These are phyloP conservation scores for Gamarada debralockiae DNA, from an alignment of 495 filamentous ascomycete genomes.

Conservation along the genomic window DNA sequence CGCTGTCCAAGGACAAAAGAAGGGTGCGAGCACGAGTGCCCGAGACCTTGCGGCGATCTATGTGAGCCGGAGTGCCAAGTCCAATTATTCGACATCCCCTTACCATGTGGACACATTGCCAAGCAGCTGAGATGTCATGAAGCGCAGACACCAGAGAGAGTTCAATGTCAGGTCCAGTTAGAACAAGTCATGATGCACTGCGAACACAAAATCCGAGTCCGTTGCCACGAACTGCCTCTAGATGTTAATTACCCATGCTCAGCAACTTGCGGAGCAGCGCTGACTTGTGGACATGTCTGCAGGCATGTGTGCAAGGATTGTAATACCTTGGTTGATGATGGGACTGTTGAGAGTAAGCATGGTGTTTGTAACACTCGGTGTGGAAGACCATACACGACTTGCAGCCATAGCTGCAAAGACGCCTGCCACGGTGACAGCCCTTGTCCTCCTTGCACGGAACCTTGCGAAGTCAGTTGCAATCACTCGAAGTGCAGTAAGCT, in stretches of 20 bases:
- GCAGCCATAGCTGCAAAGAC: conserved; percentile 50
- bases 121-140: conserved; percentile 48
- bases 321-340: conserved; percentile 25
- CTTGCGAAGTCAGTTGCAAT: conserved; percentile 58
- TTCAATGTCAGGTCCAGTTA: conserved; percentile 38
- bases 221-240: conserved; percentile 45
- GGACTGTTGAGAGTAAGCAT: conserved; percentile 36
- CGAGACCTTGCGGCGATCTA: conserved; percentile 52
- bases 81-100: conserved; percentile 34
- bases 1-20: conserved; percentile 51
- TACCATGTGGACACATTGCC: conserved; percentile 60
- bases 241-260: conserved; percentile 38
- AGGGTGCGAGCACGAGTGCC: conserved; percentile 61
- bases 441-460: conserved; percentile 50
- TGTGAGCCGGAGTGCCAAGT: conserved; percentile 48
- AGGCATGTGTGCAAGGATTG: conserved; percentile 47
- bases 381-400: conserved; percentile 50
- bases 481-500: conserved; percentile 57
- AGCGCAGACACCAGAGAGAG: conserved; percentile 33
- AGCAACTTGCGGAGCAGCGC: conserved; percentile 36
- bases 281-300: conserved; percentile 64
- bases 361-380: conserved; percentile 48
- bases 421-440: conserved; percentile 49
- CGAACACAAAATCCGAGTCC: conserved; percentile 44
- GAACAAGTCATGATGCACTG: conserved; percentile 47